Percentiles rank a stretch among this genome's conserved stretches.
These are phyloP conservation scores for Psophocarpus tetragonolobus DNA, from an alignment of 306 rosid genomes.

Conservation along the genomic window DNA sequence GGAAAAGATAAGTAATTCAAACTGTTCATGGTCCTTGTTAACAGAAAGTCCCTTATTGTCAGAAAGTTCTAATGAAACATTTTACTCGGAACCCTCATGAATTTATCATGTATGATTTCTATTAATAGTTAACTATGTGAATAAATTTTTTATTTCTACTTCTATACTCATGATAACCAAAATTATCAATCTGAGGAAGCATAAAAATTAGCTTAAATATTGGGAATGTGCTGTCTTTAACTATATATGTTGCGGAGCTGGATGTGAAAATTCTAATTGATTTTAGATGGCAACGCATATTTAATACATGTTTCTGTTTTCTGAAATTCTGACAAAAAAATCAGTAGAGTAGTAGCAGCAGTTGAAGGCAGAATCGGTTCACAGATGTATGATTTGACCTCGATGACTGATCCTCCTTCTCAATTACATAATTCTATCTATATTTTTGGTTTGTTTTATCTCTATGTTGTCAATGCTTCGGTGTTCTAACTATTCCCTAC, in stretches of 20 bases:
- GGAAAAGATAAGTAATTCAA: too few species aligned
- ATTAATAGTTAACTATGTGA: not conserved
- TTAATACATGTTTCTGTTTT: not conserved
- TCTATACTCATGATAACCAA: not conserved
- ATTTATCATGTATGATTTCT: not conserved
- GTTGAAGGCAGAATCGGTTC: too few species aligned
- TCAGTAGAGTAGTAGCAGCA: too few species aligned
- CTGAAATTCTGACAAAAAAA: too few species aligned
- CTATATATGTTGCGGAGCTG: not conserved
- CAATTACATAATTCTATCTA: not conserved
- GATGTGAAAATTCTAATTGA: not conserved
- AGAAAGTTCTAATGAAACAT: not conserved
- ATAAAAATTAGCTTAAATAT: not conserved
- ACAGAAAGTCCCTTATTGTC: not conserved
- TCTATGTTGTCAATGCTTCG: not conserved
- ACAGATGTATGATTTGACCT: not conserved
- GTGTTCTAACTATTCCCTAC: not conserved
- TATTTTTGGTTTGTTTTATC: not conserved
- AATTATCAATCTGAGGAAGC: not conserved
- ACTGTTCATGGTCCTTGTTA: too few species aligned
- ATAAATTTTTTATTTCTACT: not conserved
- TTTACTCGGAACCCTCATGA: not conserved
- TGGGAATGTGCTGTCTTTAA: not conserved
- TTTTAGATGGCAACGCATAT: not conserved
- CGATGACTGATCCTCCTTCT: too few species aligned